Base-by-base conservation (phyloP, 176 grass and related monocot species). In the Lolium perenne region DNA sequence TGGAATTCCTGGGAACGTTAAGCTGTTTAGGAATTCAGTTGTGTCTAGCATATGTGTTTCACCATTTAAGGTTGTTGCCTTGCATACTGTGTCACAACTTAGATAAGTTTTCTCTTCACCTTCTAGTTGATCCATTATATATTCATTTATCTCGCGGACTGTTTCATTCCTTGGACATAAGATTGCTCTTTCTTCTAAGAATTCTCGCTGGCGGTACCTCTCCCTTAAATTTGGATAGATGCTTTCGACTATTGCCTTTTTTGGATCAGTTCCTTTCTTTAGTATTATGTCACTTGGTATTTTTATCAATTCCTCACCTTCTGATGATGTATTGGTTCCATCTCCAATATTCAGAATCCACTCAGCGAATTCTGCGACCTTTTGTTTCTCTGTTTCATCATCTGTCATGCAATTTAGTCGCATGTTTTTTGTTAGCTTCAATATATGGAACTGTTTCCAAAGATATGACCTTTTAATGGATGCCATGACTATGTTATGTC, bases 261-360 rank as follows among this genome's bases (percentile, higher is more conserved):
- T 60, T 38, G 45, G 80, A 11, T 55, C 22, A 50, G n/a, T 10
- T 8, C 25, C 8, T 25, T 66, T 81, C n/a, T 38, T 8, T 35
- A 81, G 4, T 2, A 62, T 22, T 5, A 81, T 16, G 26, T 82
- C 46, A 55, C 10, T 70, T 21, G 64, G 66, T 4, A 82, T 71
- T 11, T 38, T 35, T 16, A 81, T 53, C 79, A 18, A 66, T 2
- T n/a, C 15, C 0, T 69, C 47, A 4, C 63, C 43, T 21, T 82
- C 62, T 4, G 12, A 4, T 49, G 59, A 38, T 21, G 17, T 13
- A 0, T 14, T 20, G 3, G 18, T 38, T 43, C 58, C 57, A 80
- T 80, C 11, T 1, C 77, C 58, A 14, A 80, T 80, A 16, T 65
- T 10, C 32, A 67, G 9, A 38, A 81, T 68, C 41, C 62, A 81